Percentiles rank a stretch among this genome's conserved stretches.
These are phyloP conservation scores for Stachybotrys echinatus DNA, from an alignment of 2,329 filamentous ascomycete species.

Conservation along the genomic window DNA sequence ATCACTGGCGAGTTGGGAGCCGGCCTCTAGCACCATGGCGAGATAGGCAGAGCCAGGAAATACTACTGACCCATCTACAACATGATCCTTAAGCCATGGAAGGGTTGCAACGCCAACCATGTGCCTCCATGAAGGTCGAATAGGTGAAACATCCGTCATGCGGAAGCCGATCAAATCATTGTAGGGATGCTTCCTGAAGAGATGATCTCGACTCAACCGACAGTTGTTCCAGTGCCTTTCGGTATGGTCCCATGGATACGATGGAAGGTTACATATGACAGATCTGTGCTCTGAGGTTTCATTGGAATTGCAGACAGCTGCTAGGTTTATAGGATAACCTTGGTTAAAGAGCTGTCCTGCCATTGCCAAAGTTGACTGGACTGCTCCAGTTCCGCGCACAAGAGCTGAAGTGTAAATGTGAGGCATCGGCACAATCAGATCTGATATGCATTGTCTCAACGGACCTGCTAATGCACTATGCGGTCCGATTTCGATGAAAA, in stretches of 20 bases:
- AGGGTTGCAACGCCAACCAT: slow-evolving; percentile 11
- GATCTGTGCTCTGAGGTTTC: background rate
- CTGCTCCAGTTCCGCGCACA: slow-evolving; percentile 8
- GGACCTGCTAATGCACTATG: slow-evolving; percentile 9
- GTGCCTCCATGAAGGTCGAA: slow-evolving; percentile 16
- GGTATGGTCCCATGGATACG: slow-evolving; percentile 31
- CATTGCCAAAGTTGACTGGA: slow-evolving; percentile 1
- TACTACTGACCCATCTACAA: slow-evolving; percentile 19
- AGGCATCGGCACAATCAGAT: background rate
- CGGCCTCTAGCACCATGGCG: slow-evolving; percentile 3
- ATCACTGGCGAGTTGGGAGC: slow-evolving; percentile 9
- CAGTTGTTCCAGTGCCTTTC: slow-evolving; percentile 25
- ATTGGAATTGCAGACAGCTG: slow-evolving; percentile 5
- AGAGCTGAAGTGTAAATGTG: slow-evolving; percentile 7
- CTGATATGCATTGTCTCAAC: slow-evolving; percentile 7
- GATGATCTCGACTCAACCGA: slow-evolving; percentile 20
- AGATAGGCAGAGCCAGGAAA: slow-evolving; percentile 32
- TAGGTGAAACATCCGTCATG: slow-evolving; percentile 10
- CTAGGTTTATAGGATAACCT: slow-evolving; percentile 6
- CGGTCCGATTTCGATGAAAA: slow-evolving; percentile 14
- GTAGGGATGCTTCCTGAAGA: slow-evolving; percentile 21
- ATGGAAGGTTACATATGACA: slow-evolving; percentile 23
- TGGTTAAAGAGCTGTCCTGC: slow-evolving; percentile 3
- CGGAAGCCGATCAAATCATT: slow-evolving; percentile 33
- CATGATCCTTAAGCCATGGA: slow-evolving; percentile 31